phyloP scores from a whole-genome alignment of 345 rosid genomes.

The Hibiscus tridactylites region DNA sequence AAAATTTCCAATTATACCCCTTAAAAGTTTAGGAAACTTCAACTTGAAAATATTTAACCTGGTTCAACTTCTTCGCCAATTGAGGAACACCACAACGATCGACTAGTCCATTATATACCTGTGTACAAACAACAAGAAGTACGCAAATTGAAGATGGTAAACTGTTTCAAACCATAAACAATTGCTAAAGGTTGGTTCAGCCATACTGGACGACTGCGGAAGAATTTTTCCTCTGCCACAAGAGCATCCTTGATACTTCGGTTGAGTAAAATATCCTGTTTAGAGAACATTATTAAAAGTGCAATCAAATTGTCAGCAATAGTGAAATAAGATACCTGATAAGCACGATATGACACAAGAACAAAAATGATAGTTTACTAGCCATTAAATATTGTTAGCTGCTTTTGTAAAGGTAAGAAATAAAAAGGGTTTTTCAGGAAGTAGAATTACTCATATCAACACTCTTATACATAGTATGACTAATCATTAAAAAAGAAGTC shows the following conservation, averaged over 20 bases:
- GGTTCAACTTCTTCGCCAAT: slow-evolving; percentile 87
- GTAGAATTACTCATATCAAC: not conserved
- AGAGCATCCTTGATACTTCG: slow-evolving; percentile 91
- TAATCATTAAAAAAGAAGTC: not conserved
- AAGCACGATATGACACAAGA: not conserved
- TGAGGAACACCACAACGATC: slow-evolving; percentile 95
- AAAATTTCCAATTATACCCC: not conserved
- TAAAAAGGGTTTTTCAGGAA: not conserved
- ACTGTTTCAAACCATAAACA: slow-evolving; percentile 6
- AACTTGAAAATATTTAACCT: slow-evolving; percentile 37
- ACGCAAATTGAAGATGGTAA: slow-evolving; percentile 2
- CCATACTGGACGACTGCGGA: slow-evolving; percentile 82
- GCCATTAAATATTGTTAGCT: not conserved
- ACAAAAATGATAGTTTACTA: not conserved
- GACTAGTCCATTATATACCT: slow-evolving; percentile 72
- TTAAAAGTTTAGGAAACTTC: slow-evolving; percentile 1
- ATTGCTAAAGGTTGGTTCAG: slow-evolving; percentile 9
- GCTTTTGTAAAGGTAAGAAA: not conserved
- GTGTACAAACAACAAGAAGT: not conserved
- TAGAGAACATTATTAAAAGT: not conserved
- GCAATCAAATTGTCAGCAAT: slow-evolving; percentile 1
- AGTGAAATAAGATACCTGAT: not conserved
- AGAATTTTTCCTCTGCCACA: slow-evolving; percentile 85
- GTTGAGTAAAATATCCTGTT: slow-evolving; percentile 72
- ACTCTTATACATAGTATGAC: not conserved